These are phyloP conservation scores for Podospora tetraspora DNA, from an alignment of 495 filamentous ascomycete genomes.

Conservation along the genomic window DNA sequence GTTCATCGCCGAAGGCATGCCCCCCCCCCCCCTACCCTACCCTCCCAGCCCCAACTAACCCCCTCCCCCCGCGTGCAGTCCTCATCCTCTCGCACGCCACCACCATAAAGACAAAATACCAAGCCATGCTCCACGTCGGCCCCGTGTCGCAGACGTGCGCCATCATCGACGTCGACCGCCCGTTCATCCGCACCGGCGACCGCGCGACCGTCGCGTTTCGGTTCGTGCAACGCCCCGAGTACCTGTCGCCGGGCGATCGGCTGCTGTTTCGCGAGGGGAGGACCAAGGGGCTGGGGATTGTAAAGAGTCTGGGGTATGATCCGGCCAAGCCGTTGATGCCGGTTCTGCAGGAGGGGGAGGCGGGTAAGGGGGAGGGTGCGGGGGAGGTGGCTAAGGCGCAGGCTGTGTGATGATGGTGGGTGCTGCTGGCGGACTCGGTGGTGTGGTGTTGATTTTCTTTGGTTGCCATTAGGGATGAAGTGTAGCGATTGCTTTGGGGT, in stretches of 20 bases:
- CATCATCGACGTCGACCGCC: conserved; percentile 97
- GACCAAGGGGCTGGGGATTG: conserved; percentile 92
- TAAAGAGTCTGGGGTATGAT: conserved; percentile 89
- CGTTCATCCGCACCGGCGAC: conserved; percentile 90
- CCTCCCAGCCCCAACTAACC: conserved; percentile 1
- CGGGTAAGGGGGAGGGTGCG: background rate
- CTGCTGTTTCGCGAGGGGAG: conserved; percentile 91
- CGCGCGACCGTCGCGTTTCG: conserved; percentile 86
- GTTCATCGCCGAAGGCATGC: conserved; percentile 81
- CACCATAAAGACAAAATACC: conserved; percentile 97
- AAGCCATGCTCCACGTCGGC: conserved; percentile 97
- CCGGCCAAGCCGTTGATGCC: conserved; percentile 37
- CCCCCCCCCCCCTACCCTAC: background rate
- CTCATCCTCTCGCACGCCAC: conserved; percentile 94
- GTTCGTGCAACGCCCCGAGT: conserved; percentile 96
- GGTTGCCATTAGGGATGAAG: background rate
- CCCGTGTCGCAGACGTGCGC: conserved; percentile 92
- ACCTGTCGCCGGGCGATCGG: conserved; percentile 78
- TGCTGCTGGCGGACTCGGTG: too few relatives aligned
- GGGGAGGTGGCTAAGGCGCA: background rate
- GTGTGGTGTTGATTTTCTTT: background rate
- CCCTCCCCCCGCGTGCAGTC: conserved; percentile 44
- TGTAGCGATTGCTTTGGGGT: background rate
- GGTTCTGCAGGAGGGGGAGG: conserved; percentile 17
- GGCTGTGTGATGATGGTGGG: background rate